These are phyloP conservation scores for Ascochyta lentis DNA, from an alignment of 2,329 filamentous ascomycete species.

Conservation along the genomic window DNA sequence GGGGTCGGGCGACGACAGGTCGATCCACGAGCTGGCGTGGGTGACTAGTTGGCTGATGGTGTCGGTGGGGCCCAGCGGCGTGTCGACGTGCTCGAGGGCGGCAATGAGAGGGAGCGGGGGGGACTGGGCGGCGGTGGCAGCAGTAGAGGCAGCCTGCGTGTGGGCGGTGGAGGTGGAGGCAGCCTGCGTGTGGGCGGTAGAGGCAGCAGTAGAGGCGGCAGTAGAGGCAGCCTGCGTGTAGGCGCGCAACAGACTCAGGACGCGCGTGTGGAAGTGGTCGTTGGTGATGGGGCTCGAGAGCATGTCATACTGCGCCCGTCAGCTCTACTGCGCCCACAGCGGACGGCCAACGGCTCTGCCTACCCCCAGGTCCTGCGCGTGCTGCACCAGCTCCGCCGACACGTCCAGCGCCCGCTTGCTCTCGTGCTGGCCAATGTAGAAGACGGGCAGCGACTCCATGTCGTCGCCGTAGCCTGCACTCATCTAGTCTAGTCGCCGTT, in stretches of 20 bases:
- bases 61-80: constrained; percentile 71
- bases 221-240: constrained; percentile 55
- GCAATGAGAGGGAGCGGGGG: constrained; percentile 56
- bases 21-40: constrained; percentile 89
- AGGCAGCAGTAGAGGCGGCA: constrained; percentile 17
- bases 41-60: constrained; percentile 77
- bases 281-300: constrained; percentile 81
- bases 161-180: constrained; percentile 48
- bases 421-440: constrained; percentile 79
- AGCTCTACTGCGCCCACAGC: neutral
- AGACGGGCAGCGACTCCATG: constrained; percentile 56
- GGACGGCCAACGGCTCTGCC: neutral
- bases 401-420: constrained; percentile 66
- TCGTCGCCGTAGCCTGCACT: constrained; percentile 32
- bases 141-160: too few relatives aligned
- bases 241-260: constrained; percentile 66
- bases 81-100: constrained; percentile 81
- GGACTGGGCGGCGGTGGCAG: constrained; percentile 53
- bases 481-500: neutral
- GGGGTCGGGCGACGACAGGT: constrained; percentile 82
- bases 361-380: constrained; percentile 69
- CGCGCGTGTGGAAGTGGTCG: constrained; percentile 71
- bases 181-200: constrained; percentile 55
- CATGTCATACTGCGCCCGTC: constrained; percentile 72
- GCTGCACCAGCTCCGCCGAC: constrained; percentile 68